Evolutionary conservation across 805 yeast species (phyloP).

Genomic region (Lipomyces sp.): DNA sequence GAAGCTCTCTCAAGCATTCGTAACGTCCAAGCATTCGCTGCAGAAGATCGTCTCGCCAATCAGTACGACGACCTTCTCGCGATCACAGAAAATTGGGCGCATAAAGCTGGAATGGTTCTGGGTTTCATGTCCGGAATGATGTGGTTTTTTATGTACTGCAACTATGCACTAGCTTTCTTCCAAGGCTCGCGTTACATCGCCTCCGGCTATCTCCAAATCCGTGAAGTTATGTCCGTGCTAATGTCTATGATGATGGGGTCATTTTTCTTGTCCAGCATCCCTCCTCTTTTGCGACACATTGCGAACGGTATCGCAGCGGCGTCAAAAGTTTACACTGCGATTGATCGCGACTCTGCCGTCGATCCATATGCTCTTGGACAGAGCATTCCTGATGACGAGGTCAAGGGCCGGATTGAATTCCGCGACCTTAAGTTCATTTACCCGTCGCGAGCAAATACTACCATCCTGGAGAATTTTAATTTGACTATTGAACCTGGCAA

Average conservation of each 20-base stretch:
- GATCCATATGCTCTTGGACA: conserved; percentile 43
- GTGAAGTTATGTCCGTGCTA: conserved; percentile 46
- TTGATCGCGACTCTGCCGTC: conserved; percentile 50
- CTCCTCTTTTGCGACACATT: conserved; percentile 48
- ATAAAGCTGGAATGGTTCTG: conserved; percentile 41
- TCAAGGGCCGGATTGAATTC: conserved; percentile 48
- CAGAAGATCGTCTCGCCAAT: conserved; percentile 46
- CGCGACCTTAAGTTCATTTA: conserved; percentile 41
- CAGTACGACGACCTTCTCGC: conserved; percentile 44
- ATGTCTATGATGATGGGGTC: conserved; percentile 43
- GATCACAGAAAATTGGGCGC: conserved; percentile 38
- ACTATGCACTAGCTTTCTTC: conserved; percentile 52
- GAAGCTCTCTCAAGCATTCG: conserved; percentile 49
- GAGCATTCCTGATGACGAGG: conserved; percentile 12
- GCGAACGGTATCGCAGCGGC: conserved; percentile 50
- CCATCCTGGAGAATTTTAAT: conserved; percentile 39
- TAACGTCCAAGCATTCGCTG: conserved; percentile 50
- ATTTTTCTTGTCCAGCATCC: conserved; percentile 48
- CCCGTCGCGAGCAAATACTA: conserved; percentile 42
- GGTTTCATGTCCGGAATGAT: conserved; percentile 47
- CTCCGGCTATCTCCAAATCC: conserved; percentile 45
- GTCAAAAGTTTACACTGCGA: conserved; percentile 48
- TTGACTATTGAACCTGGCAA: conserved; percentile 67
- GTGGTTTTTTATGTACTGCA: conserved; percentile 47
- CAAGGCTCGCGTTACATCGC: conserved; percentile 47